These are phyloP conservation scores for Hygrophoropsis aurantiaca DNA, from an alignment of 768 basidiomycete genomes.

Conservation along the genomic window DNA sequence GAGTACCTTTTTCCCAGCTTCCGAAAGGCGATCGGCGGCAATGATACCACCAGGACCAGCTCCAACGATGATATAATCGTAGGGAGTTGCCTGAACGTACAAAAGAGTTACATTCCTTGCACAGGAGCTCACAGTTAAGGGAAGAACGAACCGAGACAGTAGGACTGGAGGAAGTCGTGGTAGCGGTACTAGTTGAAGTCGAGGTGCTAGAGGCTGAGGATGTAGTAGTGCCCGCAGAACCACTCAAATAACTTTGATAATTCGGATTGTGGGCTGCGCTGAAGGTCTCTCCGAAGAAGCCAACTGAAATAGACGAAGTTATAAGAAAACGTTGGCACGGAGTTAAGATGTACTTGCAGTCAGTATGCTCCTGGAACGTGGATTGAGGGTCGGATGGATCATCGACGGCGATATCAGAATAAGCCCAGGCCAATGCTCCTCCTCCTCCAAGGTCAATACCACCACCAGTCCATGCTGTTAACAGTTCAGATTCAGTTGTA, in stretches of 20 bases:
- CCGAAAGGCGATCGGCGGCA: constrained; percentile 56
- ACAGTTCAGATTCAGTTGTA: background rate
- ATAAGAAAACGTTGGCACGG: background rate
- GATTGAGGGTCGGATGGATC: constrained; percentile 49
- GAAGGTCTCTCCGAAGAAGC: constrained; percentile 57
- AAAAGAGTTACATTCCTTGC: background rate
- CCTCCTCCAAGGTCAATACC: constrained; percentile 32
- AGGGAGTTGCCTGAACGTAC: constrained; percentile 18
- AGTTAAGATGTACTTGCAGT: constrained; percentile 40
- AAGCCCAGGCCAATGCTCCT: constrained; percentile 54
- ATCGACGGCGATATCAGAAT: constrained; percentile 41
- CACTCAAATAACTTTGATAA: constrained; percentile 51
- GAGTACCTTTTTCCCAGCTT: constrained; percentile 63
- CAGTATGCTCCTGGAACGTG: constrained; percentile 56
- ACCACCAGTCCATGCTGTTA: constrained; percentile 38
- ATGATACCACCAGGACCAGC: constrained; percentile 60
- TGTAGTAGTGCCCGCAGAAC: constrained; percentile 37
- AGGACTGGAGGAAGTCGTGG: constrained; percentile 24
- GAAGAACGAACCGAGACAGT: constrained; percentile 13
- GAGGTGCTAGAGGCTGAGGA: constrained; percentile 32
- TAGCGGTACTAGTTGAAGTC: constrained; percentile 31
- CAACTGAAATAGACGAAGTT: too few relatives aligned
- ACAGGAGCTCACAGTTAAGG: too few relatives aligned
- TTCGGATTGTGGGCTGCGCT: constrained; percentile 41
- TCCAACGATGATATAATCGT: constrained; percentile 45